Evolutionary conservation across 2,329 filamentous ascomycete genomes (phyloP), one percentile per base, ranked within the genome.

Genomic region (Exophiala dermatitidis): DNA sequence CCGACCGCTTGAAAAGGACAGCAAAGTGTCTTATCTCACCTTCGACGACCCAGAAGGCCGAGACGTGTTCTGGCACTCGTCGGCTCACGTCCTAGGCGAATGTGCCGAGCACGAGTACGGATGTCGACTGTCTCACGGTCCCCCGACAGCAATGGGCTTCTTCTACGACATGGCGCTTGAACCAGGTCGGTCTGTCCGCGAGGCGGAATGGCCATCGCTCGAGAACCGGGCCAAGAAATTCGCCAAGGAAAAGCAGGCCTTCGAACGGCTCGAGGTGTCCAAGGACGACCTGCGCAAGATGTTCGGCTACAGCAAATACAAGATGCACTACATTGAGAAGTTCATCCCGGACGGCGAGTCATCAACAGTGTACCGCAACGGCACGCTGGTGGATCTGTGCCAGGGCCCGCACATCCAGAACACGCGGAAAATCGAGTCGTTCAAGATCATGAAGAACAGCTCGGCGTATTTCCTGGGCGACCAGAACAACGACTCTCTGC

Each of bases 271-370:
- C 45, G 86, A 86, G 60, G 81, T 96, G 67, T 86, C 86, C 61
- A 97, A 97, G 74, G 86, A 91, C 50, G 85, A 97, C 62, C 79
- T 97, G 47, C 81, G 93, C 48, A 89, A 95, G 69, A 95, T 97
- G 88, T 97, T 97, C 77, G 82, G 84, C 64, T 94, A 95, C 78
- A 96, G 94, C 79, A 93, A 93, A 70, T 97, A 95, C 78, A 97
- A 98, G 81, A 84, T 95, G 69, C 88, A 96, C 71, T 95, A 97
- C 71, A 97, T 98, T 74, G 85, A 89, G 64, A 86, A 90, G 75
- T 90, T 94, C 72, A 88, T 97, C 57, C 77, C 84, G 37, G 89
- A 95, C 63, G 90, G 89, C 63, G 90, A 89, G 52, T 88, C 80
- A 68, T 95, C 89, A 68, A 97, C 93, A 6, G 91, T 97, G 38